Evolutionary conservation across 164 flowering plant species (phyloP), one percentile per base, ranked within the genome.

Genomic region (Dillenia turbinata): DNA sequence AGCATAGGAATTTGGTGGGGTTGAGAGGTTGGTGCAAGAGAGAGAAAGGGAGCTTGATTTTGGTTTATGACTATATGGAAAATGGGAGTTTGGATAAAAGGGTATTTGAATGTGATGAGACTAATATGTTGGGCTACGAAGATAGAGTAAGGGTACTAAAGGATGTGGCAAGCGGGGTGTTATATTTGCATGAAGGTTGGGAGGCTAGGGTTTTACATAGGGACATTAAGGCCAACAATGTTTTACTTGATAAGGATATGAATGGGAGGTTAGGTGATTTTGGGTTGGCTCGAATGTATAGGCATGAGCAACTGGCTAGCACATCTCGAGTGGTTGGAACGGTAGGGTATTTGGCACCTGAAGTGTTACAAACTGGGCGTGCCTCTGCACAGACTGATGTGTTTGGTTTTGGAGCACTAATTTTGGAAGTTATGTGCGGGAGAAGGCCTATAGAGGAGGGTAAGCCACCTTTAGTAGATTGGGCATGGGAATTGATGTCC

Each of bases 181-280:
- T 80, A 24, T 87, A 87, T 61, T 61, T 87, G 12, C 93, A 85
- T 33, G 85, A 87, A 19, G 90, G 85, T 0, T 85, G 93, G 88
- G 90, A 85, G 59, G 46, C 78, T 1, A 73, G 66, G 57, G 90
- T 87, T 17, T 60, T 87, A 0, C 93, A 85, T 57, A 76, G 93
- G 57, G 93, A 87, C 78, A 83, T 87, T 40, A 87, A 87, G 72
- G 78, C 93, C 12, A 83, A 86, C 71, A 87, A 87, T 66, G 84
- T 87, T 9, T 68, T 87, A 51, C 78, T 87, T 44, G 93, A 87
- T 46, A 72, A 66, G 53, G 83, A 85, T 0, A 83, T 81, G 86
- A 87, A 81, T 66, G 90, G 84, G 49, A 77, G 82, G 60, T 48
- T 85, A 45, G 90, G 88, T 14, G 93, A 85, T 62, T 87, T 87